Conservation (phyloP, 108 stramenopile species). For the Cyclotella baltica region DNA sequence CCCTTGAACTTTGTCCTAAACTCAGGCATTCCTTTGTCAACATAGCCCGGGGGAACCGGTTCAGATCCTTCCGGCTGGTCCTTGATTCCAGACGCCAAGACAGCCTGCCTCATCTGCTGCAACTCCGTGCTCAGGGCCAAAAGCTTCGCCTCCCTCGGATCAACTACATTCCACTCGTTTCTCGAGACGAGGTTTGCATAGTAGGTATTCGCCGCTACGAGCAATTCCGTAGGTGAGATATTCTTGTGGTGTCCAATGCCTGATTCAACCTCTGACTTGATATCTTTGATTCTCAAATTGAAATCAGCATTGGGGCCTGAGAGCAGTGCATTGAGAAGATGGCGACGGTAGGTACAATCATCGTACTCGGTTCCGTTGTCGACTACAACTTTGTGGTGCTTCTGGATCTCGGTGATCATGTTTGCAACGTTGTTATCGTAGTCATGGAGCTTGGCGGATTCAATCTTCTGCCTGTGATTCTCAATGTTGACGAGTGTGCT, state of each 20-base stretch:
- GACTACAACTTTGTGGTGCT: background rate
- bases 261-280: background rate
- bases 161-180: background rate
- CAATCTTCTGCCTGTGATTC: background rate
- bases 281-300: background rate
- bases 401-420: background rate
- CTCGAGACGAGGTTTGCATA: background rate
- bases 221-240: background rate
- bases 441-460: background rate
- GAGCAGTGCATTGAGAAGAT: background rate
- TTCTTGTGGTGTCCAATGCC: background rate
- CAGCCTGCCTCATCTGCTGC: background rate
- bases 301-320: constrained; percentile 17
- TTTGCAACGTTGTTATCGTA: constrained; percentile 13
- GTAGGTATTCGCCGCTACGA: background rate
- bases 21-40: background rate
- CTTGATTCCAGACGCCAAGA: no score
- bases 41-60: background rate
- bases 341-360: background rate
- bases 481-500: constrained; percentile 9
- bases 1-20: constrained; percentile 3
- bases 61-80: background rate
- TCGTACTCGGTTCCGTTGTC: background rate
- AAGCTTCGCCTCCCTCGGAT: constrained; percentile 5
- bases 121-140: background rate